Evolutionary conservation across 75 land plant genomes (phyloP).

Genomic region (Picea glauca): DNA sequence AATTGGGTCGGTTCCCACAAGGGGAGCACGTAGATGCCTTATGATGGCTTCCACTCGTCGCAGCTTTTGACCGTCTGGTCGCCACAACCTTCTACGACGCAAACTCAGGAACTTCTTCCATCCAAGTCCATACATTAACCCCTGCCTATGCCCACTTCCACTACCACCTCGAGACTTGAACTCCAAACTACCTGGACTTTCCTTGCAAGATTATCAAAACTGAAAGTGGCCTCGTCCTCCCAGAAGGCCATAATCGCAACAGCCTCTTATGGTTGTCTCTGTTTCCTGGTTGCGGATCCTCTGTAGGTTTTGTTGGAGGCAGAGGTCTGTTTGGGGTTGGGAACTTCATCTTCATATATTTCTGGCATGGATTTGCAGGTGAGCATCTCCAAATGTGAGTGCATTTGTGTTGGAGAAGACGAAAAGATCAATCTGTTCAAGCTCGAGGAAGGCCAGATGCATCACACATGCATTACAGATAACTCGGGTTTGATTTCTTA

Average conservation of each 20-base stretch:
- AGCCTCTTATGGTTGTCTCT: no score
- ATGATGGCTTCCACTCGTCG: constrained; percentile 54
- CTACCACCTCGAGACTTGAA: no score
- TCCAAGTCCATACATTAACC: constrained; percentile 32
- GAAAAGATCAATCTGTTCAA: no score
- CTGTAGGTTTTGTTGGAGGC: constrained; percentile 22
- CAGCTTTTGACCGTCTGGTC: constrained; percentile 46
- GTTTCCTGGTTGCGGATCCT: no score
- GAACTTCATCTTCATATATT: constrained; percentile 31
- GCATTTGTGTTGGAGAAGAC: no score
- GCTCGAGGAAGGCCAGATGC: constrained; percentile 31
- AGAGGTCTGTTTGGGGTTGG: no score
- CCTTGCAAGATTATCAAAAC: no score
- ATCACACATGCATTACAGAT: constrained; percentile 44
- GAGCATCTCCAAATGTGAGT: constrained; percentile 29
- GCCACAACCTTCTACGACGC: constrained; percentile 48
- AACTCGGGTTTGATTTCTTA: constrained; percentile 60
- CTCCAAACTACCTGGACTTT: no score
- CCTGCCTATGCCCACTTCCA: constrained; percentile 10
- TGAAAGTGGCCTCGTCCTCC: no score
- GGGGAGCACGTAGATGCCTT: constrained; percentile 53
- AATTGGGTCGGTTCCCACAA: constrained; percentile 50
- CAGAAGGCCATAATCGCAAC: no score
- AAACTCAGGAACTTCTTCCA: constrained; percentile 28
- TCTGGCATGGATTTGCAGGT: constrained; percentile 51